Evolutionary conservation across 129 eudicot genomes (phyloP).

Genomic region (Pulicaria dysenterica): DNA sequence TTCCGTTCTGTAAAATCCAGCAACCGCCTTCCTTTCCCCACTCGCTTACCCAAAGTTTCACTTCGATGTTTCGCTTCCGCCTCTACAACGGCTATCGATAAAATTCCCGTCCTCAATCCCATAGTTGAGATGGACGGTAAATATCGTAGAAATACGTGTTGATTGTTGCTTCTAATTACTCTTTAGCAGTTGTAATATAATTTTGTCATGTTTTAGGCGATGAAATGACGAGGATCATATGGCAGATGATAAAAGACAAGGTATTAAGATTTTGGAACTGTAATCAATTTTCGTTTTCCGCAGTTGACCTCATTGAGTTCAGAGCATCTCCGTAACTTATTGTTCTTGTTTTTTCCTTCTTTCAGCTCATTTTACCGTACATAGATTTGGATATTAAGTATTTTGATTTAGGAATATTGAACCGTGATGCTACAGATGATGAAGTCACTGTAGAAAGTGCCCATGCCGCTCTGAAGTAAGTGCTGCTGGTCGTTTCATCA

Average conservation of each 20-base stretch:
- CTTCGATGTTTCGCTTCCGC: constrained; percentile 77
- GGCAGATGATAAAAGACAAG: constrained; percentile 90
- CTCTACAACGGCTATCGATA: constrained; percentile 45
- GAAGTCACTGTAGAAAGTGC: constrained; percentile 90
- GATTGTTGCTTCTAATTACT: neutral
- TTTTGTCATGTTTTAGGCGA: constrained; percentile 54
- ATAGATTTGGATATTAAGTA: constrained; percentile 88
- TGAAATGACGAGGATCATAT: constrained; percentile 93
- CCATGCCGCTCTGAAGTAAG: constrained; percentile 82
- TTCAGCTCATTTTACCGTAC: constrained; percentile 86
- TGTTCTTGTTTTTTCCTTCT: constrained; percentile 22
- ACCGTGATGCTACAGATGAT: constrained; percentile 92
- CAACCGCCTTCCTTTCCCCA: constrained; percentile 25
- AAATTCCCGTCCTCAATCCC: constrained; percentile 68
- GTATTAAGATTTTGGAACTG: constrained; percentile 28
- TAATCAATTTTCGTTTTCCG: neutral
- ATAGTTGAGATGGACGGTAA: constrained; percentile 97
- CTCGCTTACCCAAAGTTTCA: constrained; percentile 44
- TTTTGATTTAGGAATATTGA: constrained; percentile 82
- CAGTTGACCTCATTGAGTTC: neutral
- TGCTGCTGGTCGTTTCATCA: neutral
- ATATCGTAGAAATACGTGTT: neutral
- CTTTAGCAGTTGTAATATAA: neutral
- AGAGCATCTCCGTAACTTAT: constrained; percentile 1
- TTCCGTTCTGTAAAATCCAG: constrained; percentile 21